Evolutionary conservation across 2,329 filamentous ascomycete genomes (phyloP), one percentile per base, ranked within the genome.

Genomic region (Colletotrichum magnum): DNA sequence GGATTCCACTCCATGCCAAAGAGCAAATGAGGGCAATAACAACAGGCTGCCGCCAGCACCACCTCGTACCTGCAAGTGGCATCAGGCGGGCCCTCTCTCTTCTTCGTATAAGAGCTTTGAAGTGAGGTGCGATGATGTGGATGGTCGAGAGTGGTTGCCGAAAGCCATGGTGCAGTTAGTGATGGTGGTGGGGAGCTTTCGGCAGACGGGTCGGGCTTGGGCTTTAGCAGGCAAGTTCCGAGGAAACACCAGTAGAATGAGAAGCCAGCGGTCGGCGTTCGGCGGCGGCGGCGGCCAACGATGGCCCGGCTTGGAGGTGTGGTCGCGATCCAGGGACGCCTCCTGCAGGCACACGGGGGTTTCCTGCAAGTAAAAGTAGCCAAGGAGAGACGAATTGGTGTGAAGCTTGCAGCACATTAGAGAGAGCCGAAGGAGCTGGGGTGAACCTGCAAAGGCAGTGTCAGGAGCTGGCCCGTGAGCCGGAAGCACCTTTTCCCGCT

Each of bases 261-360:
- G 10, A 3, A 47, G 43, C 18, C 7, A 24, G 24, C 28, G 28
- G 28, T 32, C 28, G 2, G 6, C 18, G 18, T 18, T 18, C 28
- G 28, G 28, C 28, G 28, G 28, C 28, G 28, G 28, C 28, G 7
- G 28, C 28, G 28, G 28, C 28, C 7, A 1, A 32, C 28, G 28
- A 32, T 32, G 28, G 3, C 28, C 28, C 28, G 28, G 28, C 3
- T 32, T 9, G 28, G 28, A 47, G 47, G 39, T 52, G 53, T 58
- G 59, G 65, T 53, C 28, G 43, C 24, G 24, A 48, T 51, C n/a
- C 62, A 60, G 66, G 48, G 56, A 69, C 43, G 43, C 43, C 32
- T 68, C 47, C 67, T 69, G 63, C 67, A 69, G 67, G 67, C 57
- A 48, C 67, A 62, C 50, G 28, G 57, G 51, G 53, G 51, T 45